Evolutionary conservation across 2,329 filamentous ascomycete species (phyloP), one percentile per base, ranked within the genome.

Genomic region (Chaetomium sp.): DNA sequence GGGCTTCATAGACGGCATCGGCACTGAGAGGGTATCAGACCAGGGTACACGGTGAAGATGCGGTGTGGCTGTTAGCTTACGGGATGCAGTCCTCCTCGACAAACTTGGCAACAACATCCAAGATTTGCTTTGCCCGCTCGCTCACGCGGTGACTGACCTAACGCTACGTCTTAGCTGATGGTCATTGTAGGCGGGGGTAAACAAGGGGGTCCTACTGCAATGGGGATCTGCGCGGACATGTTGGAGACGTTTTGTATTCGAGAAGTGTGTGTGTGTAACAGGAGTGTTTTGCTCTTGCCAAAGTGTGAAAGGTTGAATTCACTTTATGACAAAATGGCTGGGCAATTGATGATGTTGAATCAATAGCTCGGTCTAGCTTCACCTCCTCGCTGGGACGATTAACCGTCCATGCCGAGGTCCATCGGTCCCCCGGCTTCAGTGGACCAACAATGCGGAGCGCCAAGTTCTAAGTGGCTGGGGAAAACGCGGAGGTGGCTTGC

Each of bases 41-140:
- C 56, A 58, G 13, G 19, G 4, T 33, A 21, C 51, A 27, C 21
- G 1, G 10, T 57, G 29, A 33, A 25, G 33, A 29, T 55, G 12
- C n/a, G 56, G 31, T 72, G 33, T 25, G 42, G 21, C 6, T 47
- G 4, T 9, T 3, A 38, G 12, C 85, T 79, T 76, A 88, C 86
- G 90, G 90, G 70, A 93, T 89, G 77, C 91, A 99, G 83, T 97
- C 93, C 79, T 97, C 93, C 76, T 98, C 91, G 72, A 99, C 95
- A 74, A 99, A 99, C 78, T 93, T 92, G 82, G 94, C 92, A 71
- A 99, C 91, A 69, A 92, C 76, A 74, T 97, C 93, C 70, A 97
- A 82, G 33, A 90, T 91, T 83, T 90, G 88, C 80, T 90, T 91
- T 60, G 93, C 93, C 73, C 87, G 84, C 66, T 96, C 92, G 80